Base-by-base conservation (phyloP, 2,329 filamentous ascomycete genomes). In the Hypoxylon sp. region DNA sequence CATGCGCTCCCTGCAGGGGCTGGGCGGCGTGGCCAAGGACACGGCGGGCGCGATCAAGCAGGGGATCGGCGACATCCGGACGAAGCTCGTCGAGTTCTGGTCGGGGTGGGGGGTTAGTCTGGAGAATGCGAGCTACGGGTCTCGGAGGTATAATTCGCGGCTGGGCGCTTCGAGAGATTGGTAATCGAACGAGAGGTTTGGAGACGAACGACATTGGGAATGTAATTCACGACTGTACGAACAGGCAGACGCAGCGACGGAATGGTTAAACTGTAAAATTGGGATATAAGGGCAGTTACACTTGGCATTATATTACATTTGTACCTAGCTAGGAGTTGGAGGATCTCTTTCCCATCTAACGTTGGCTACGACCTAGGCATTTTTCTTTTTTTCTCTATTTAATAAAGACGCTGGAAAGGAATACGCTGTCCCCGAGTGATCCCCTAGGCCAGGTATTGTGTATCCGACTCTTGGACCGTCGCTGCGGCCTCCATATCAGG, bases 401-500 rank as follows among this genome's bases (percentile, higher is more conserved):
- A n/a, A n/a, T n/a, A n/a, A n/a, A n/a, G n/a, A n/a, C n/a, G n/a
- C n/a, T n/a, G n/a, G n/a, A n/a, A n/a, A n/a, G n/a, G n/a, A n/a
- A n/a, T n/a, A n/a, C n/a, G n/a, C n/a, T n/a, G n/a, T n/a, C n/a
- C n/a, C n/a, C n/a, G n/a, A n/a, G n/a, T n/a, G n/a, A n/a, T n/a
- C n/a, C n/a, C n/a, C n/a, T n/a, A n/a, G n/a, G n/a, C n/a, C n/a
- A 21, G 11, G 5, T 23, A 21, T 15, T n/a, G 11, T 24, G 20
- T 41, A 24, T 24, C 13, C 20, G n/a, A 15, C 38, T 57, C 59
- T 42, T 66, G 59, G 42, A 24, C 9, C 27, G 41, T 60, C 13
- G 65, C 65, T 4, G 59, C 21, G 5, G 58, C 52, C 13, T 63
- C 54, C 1, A 62, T 3, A 26, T 69, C 65, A 8, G 66, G 64